Percentiles rank a stretch among this genome's conserved stretches.
phyloP scores from a whole-genome alignment of 2,329 filamentous ascomycete species.

The Diaporthe ampelina region DNA sequence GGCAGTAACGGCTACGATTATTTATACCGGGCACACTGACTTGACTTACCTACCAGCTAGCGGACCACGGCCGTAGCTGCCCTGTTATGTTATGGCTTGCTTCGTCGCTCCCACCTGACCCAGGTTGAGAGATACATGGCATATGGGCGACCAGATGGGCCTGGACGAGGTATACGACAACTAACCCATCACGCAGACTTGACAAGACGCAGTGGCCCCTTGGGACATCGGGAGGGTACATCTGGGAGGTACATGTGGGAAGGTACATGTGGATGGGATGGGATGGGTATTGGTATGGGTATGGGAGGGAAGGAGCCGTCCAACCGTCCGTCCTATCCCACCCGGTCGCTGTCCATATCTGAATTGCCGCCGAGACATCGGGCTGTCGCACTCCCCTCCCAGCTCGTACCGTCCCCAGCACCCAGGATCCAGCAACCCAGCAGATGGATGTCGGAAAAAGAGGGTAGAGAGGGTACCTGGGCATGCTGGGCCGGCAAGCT shows the following conservation, averaged over 20 bases:
- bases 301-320: background rate
- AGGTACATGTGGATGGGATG: background rate
- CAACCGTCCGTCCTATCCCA: slow-evolving; percentile 7
- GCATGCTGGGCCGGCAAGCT: background rate
- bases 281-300: background rate
- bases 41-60: slow-evolving; percentile 16
- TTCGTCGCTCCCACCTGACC: background rate
- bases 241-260: background rate
- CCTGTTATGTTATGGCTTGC: slow-evolving; percentile 28
- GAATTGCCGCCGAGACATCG: slow-evolving; percentile 33
- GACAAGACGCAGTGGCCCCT: background rate
- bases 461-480: slow-evolving; percentile 21
- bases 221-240: background rate
- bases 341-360: slow-evolving; percentile 16
- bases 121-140: slow-evolving; percentile 17
- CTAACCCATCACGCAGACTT: background rate
- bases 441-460: slow-evolving; percentile 30
- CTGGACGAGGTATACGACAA: slow-evolving; percentile 7
- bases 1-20: slow-evolving; percentile 35
- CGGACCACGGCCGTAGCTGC: slow-evolving; percentile 29
- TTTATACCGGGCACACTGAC: slow-evolving; percentile 37
- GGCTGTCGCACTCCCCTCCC: slow-evolving; percentile 26
- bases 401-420: background rate
- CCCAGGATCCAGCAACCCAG: slow-evolving; percentile 1
- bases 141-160: slow-evolving; percentile 1